phyloP scores from a whole-genome alignment of 2,329 filamentous ascomycete genomes.

The Bipolaris victoriae region DNA sequence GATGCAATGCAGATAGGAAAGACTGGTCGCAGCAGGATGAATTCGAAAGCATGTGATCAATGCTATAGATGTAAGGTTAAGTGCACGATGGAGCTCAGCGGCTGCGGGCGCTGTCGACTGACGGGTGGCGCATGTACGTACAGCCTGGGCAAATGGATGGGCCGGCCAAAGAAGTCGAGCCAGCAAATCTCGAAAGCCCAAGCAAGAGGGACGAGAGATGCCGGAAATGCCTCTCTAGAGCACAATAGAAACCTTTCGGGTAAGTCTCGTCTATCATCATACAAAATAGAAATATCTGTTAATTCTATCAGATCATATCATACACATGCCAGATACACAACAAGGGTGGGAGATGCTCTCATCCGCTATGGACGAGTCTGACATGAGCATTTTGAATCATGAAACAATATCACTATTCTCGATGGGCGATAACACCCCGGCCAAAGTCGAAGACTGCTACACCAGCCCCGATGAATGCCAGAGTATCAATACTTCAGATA shows the following conservation, averaged over 20 bases:
- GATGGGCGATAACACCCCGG: not conserved
- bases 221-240: not conserved
- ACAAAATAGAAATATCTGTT: not conserved
- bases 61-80: conserved; percentile 3
- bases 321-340: not conserved
- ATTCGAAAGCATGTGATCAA: conserved; percentile 1
- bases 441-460: not conserved
- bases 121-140: not conserved
- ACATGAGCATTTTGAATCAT: not conserved
- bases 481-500: not conserved
- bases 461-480: not conserved
- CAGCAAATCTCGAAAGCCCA: not conserved
- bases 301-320: not conserved
- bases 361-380: not conserved
- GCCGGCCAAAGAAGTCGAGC: not conserved
- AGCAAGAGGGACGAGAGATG: not conserved
- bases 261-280: not conserved
- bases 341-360: not conserved
- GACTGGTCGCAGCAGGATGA: not conserved
- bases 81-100: not conserved
- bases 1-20: not conserved
- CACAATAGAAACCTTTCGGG: not conserved
- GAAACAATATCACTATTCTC: not conserved
- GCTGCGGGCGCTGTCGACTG: not conserved
- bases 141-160: conserved; percentile 3